Percentiles rank a stretch among this genome's conserved stretches.
Evolutionary conservation across 768 basidiomycete species (phyloP).

Genomic region (Lanmaoa rubissima): DNA sequence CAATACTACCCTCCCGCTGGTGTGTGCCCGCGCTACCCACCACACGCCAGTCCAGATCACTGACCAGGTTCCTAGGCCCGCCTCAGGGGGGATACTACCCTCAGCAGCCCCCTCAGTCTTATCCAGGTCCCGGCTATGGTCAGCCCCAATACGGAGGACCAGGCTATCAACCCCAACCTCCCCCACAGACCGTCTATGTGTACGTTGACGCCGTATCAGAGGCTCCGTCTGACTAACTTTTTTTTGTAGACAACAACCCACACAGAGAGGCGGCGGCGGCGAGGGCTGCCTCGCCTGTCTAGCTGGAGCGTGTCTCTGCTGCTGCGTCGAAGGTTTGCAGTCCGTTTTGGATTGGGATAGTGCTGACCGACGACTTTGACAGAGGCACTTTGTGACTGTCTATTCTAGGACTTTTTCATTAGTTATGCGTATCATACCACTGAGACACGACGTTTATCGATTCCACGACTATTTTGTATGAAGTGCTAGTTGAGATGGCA

Average conservation of each 20-base stretch:
- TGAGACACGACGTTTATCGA: constrained; percentile 8
- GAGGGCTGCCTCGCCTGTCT: constrained; percentile 47
- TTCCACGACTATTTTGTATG: constrained; percentile 20
- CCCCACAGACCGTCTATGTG: constrained; percentile 85
- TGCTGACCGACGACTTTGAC: constrained; percentile 24
- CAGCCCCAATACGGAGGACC: constrained; percentile 31
- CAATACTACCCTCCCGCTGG: constrained; percentile 60
- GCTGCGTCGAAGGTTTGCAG: constrained; percentile 49
- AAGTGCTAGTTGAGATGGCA: constrained; percentile 10
- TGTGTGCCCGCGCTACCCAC: constrained; percentile 20
- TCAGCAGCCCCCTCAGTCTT: constrained; percentile 70
- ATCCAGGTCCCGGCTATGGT: constrained; percentile 49
- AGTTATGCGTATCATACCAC: constrained; percentile 18
- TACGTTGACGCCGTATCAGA: constrained; percentile 36
- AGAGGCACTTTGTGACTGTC: constrained; percentile 73
- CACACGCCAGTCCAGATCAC: not conserved
- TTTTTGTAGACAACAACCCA: constrained; percentile 40
- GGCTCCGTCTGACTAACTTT: not conserved
- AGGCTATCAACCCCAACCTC: constrained; percentile 56
- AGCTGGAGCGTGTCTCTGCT: constrained; percentile 46
- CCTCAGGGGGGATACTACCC: constrained; percentile 73
- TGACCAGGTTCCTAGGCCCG: constrained; percentile 44
- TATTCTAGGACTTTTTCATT: constrained; percentile 40
- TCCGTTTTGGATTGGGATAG: constrained; percentile 19
- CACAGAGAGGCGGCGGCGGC: constrained; percentile 35